Percentiles rank a stretch among this genome's conserved stretches.
Evolutionary conservation across 129 eudicot genomes (phyloP).

Genomic region (Escallonia herrerae): DNA sequence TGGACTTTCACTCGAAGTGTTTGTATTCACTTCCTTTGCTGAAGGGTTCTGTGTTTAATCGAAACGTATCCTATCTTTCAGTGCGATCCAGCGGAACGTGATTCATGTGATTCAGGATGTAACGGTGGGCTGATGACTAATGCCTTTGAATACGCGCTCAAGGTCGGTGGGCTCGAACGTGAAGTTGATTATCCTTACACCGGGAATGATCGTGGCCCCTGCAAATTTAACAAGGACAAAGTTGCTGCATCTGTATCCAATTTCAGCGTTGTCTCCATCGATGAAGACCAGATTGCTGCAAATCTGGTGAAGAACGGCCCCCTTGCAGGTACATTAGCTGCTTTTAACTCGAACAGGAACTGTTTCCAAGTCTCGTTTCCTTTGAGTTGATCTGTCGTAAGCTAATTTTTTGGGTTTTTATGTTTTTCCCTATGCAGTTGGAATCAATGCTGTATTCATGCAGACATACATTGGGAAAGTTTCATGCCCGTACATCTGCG

Average conservation of each 20-base stretch:
- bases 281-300: constrained; percentile 91
- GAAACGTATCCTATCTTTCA: constrained; percentile 8
- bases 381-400: not conserved
- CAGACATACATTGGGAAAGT: constrained; percentile 86
- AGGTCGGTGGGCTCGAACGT: constrained; percentile 62
- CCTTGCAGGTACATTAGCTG: constrained; percentile 86
- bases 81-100: constrained; percentile 72
- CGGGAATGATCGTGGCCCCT: constrained; percentile 54
- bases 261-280: constrained; percentile 63
- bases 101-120: constrained; percentile 78
- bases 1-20: too few species aligned
- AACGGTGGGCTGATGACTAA: constrained; percentile 89
- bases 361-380: not conserved
- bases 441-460: constrained; percentile 83
- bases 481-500: constrained; percentile 84
- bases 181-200: constrained; percentile 88
- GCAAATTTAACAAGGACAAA: constrained; percentile 69
- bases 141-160: constrained; percentile 76
- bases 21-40: too few species aligned
- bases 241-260: constrained; percentile 76
- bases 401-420: not conserved
- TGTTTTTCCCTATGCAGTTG: constrained; percentile 41
- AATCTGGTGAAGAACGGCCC: constrained; percentile 82
- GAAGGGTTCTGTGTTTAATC: too few species aligned
- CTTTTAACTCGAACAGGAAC: not conserved